Conservation (phyloP, 805 yeast genomes). For the Dipodascus geniculatus region DNA sequence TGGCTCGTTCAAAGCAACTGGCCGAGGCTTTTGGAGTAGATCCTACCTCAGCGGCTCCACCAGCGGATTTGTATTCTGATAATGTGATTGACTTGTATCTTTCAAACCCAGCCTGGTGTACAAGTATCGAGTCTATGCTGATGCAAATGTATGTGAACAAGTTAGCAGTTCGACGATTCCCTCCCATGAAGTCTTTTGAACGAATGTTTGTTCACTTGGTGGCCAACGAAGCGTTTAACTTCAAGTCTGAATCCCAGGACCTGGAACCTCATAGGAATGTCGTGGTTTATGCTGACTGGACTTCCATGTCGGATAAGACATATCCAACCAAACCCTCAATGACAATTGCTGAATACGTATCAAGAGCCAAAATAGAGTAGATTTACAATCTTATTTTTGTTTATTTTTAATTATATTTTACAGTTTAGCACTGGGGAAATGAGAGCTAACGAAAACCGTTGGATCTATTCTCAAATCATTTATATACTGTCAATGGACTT, state of each 20-base stretch:
- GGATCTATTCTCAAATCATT: too few species aligned
- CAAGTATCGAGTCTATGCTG: conserved; percentile 44
- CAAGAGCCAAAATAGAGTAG: neutral
- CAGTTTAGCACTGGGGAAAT: neutral
- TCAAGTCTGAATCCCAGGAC: conserved; percentile 68
- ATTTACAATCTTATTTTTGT: neutral
- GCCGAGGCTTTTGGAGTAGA: conserved; percentile 49
- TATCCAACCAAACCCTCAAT: neutral
- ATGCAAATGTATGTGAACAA: conserved; percentile 34
- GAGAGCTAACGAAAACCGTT: neutral
- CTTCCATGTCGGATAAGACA: neutral
- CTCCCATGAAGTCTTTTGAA: conserved; percentile 61
- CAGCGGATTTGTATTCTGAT: conserved; percentile 33
- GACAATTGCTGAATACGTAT: neutral
- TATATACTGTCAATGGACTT: too few species aligned
- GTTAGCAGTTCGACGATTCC: conserved; percentile 45
- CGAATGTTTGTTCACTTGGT: conserved; percentile 61
- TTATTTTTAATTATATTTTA: neutral
- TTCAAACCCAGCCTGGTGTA: conserved; percentile 59
- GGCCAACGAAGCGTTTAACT: conserved; percentile 39
- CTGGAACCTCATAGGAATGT: conserved; percentile 71
- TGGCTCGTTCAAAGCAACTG: conserved; percentile 47
- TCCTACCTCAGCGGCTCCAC: conserved; percentile 14
- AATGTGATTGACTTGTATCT: conserved; percentile 35
- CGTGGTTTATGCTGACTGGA: conserved; percentile 27